These are phyloP conservation scores for Pharus latifolius DNA, from an alignment of 176 grass and related monocot genomes.

Conservation along the genomic window DNA sequence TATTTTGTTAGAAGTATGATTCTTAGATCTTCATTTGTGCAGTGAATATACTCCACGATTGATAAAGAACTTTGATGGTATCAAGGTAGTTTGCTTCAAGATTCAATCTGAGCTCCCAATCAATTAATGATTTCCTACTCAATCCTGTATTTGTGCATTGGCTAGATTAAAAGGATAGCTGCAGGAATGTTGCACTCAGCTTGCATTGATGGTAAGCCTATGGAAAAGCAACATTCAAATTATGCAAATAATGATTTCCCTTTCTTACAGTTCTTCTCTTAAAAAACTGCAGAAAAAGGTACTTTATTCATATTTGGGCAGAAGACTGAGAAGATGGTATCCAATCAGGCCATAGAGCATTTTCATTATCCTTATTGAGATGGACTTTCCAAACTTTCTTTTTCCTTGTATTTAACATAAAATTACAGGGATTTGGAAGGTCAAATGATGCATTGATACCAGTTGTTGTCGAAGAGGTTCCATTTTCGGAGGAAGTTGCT, in stretches of 20 bases:
- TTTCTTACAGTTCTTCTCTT: slow-evolving; percentile 15
- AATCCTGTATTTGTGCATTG: slow-evolving; percentile 15
- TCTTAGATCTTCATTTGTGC: slow-evolving; percentile 41
- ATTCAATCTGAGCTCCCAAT: background rate
- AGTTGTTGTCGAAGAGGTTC: slow-evolving; percentile 56
- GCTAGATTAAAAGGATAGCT: slow-evolving; percentile 72
- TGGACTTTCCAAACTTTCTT: background rate
- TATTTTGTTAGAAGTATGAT: slow-evolving; percentile 14
- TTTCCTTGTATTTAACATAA: slow-evolving; percentile 22
- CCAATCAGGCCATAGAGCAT: slow-evolving; percentile 1
- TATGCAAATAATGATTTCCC: background rate
- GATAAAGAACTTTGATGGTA: slow-evolving; percentile 71
- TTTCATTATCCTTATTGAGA: background rate
- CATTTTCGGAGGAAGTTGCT: slow-evolving; percentile 69
- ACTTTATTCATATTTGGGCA: slow-evolving; percentile 78
- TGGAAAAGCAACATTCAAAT: slow-evolving; percentile 5
- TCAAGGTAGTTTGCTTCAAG: slow-evolving; percentile 56
- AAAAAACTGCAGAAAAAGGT: slow-evolving; percentile 66
- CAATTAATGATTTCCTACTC: background rate
- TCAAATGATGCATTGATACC: slow-evolving; percentile 54
- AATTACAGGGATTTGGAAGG: slow-evolving; percentile 61
- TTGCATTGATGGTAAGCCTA: slow-evolving; percentile 71
- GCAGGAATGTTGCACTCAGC: slow-evolving; percentile 95
- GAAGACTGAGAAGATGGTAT: slow-evolving; percentile 71
- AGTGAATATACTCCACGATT: slow-evolving; percentile 97